phyloP scores from a whole-genome alignment of 1,284 basidiomycete genomes.

The Trichosporon sp. region DNA sequence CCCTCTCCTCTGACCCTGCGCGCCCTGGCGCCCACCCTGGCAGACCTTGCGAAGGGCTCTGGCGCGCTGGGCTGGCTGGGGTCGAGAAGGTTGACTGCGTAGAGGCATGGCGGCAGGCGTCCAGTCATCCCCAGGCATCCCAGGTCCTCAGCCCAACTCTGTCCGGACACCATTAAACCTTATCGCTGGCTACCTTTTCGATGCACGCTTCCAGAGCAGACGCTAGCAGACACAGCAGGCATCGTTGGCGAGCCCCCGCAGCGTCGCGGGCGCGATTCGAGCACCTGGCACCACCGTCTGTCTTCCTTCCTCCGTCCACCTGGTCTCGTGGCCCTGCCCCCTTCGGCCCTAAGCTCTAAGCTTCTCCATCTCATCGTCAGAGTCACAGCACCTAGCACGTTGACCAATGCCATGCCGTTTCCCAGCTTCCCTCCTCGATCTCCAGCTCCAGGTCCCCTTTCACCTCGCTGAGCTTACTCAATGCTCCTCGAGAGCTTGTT shows the following conservation, averaged over 20 bases:
- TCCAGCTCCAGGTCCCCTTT: neutral
- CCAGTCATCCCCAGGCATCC: too few species aligned
- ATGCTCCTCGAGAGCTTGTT: neutral
- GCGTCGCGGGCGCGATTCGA: neutral
- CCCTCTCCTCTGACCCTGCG: neutral
- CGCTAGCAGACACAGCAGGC: neutral
- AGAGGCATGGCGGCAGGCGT: too few species aligned
- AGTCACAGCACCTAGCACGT: neutral
- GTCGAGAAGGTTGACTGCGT: neutral
- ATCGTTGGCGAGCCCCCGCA: too few species aligned
- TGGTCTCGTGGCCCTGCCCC: too few species aligned
- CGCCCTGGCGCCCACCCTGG: neutral
- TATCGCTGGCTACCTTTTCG: slow-evolving; percentile 5
- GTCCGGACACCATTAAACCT: slow-evolving; percentile 19
- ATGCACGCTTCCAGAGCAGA: neutral
- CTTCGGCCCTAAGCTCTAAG: slow-evolving; percentile 4
- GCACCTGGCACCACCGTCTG: neutral
- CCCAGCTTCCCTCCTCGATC: slow-evolving; percentile 1
- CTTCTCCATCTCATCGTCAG: neutral
- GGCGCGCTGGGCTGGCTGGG: too few species aligned
- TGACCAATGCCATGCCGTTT: neutral
- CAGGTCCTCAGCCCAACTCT: neutral
- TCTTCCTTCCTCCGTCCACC: neutral
- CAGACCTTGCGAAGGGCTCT: neutral
- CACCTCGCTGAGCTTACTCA: slow-evolving; percentile 1